Conservation (phyloP, 208 protist genomes). For the Leishmania gerbilli region DNA sequence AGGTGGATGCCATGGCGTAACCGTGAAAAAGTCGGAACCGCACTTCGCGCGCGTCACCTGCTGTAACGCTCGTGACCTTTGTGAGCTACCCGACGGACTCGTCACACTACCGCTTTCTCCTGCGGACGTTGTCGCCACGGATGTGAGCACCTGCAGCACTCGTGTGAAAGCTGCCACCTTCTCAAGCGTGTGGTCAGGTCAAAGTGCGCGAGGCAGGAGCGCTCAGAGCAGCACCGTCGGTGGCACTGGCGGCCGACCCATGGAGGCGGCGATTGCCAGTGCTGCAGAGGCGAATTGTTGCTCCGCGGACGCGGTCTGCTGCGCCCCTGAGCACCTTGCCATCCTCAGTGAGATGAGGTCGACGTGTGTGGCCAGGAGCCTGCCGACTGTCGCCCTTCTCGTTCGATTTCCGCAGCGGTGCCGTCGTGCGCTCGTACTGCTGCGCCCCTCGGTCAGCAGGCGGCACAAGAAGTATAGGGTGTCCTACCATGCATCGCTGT, state of each 20-base stretch:
- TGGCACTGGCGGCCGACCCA: neutral
- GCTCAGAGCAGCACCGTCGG: neutral
- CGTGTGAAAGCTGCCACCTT: neutral
- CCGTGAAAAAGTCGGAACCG: neutral
- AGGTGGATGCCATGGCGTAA: constrained; percentile 12
- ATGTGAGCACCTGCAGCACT: constrained; percentile 25
- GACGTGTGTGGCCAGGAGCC: constrained; percentile 1
- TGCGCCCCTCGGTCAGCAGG: constrained; percentile 12
- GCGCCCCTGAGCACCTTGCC: neutral
- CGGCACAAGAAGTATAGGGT: neutral
- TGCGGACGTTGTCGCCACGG: constrained; percentile 7
- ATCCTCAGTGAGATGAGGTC: neutral
- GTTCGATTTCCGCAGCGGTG: constrained; percentile 12
- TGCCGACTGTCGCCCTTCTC: constrained; percentile 30
- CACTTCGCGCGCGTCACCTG: constrained; percentile 16
- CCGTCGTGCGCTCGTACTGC: constrained; percentile 18
- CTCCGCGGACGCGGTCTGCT: neutral
- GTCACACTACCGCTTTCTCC: constrained; percentile 7
- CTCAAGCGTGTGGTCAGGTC: neutral
- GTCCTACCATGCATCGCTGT: constrained; percentile 4
- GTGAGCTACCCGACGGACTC: neutral
- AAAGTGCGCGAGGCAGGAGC: neutral
- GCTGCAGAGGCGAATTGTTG: neutral
- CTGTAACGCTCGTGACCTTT: neutral
- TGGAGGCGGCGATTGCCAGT: neutral